Base-by-base conservation (phyloP, 2,329 filamentous ascomycete genomes). In the Delphinella strobiligena region DNA sequence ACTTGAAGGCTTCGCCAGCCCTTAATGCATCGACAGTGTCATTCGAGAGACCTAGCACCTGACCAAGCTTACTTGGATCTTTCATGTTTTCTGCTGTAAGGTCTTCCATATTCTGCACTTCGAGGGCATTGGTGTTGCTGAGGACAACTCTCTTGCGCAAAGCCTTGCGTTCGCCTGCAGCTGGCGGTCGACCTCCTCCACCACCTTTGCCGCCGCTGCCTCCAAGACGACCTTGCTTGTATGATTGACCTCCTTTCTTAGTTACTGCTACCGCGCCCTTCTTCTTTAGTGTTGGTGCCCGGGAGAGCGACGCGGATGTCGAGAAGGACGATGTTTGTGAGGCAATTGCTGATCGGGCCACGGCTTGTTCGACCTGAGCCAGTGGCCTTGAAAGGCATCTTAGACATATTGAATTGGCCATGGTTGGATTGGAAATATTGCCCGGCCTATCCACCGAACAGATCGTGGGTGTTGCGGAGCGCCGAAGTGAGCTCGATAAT, bases 71-170 rank as follows among this genome's bases (percentile, higher is more conserved):
- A 24, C 68, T 66, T 19, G 64, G 61, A 40, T 71, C 64, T 14
- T 71, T 60, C 61, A 80, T 64, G 32, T 69, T 72, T 46, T 71
- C 65, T 8, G 62, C 56, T 10, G 62, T 69, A 40, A 93, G 55
- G 36, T 80, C 71, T 44, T 70, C 63, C 49, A 93, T 68, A 9
- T 76, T 82, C 17, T 68, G 56, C 5, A 96, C 81, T 44, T 80
- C 75, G 29, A 95, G 67, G 36, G 91, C 91, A 63, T 94, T 96
- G 61, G 84, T 82, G 65, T 96, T 98, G 68, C 82, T 89, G 45
- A 98, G 76, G 44, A 93, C 78, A 53, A 98, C 84, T 50, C 84
- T 78, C 68, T 93, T 94, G 49, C 87, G 79, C 56, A 84, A 69
- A 19, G 84, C 83, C 64, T 87, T 93, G 49, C 88, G 78, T 69